Evolutionary conservation across 805 yeast species (phyloP), one percentile per base, ranked within the genome.

Genomic region (Candida chauliodis): DNA sequence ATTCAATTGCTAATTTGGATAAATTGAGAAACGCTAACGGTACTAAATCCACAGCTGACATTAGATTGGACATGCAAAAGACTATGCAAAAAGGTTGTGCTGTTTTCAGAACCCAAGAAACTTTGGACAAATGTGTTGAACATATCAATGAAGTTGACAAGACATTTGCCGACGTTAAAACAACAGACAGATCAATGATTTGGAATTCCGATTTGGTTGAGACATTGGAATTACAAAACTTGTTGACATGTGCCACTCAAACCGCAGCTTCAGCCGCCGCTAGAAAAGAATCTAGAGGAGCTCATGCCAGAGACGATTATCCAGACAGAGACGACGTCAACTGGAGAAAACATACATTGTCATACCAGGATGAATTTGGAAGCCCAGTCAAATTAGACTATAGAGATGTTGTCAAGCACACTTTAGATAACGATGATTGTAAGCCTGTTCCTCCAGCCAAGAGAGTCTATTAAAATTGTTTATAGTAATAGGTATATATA

Each of bases 171-270:
- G 81, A 86, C 56, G 82, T 93, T 48, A 85, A 86, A 61, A 88
- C 95, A 47, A 78, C 90, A 48, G 99, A 93, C 66, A 81, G 96
- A 71, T 88, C 96, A 11, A 89, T 93, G 97, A 90, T 93, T 60
- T 93, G 99, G 99, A 93, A 93, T 77, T 83, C 96, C 35, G 99
- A 93, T 64, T 74, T 93, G 60, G 95, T 91, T 39, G 99, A 93
- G 74, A 86, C 98, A 40, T 75, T 93, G 52, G 99, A 93, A 69
- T 76, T 93, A 63, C 96, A 90, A 69, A 93, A 93, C 81, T 77
- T 93, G 76, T 77, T 93, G 64, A 90, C 98, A 37, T 89, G 97
- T 75, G 99, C 99, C 45, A 80, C 84, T 48, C 99, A 93, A 75
- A 90, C 97, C 37, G 98, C 98, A 24, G 72, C 71, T 50, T 78